Base-by-base conservation (phyloP, 2,329 filamentous ascomycete genomes). In the Hortaea werneckii region DNA sequence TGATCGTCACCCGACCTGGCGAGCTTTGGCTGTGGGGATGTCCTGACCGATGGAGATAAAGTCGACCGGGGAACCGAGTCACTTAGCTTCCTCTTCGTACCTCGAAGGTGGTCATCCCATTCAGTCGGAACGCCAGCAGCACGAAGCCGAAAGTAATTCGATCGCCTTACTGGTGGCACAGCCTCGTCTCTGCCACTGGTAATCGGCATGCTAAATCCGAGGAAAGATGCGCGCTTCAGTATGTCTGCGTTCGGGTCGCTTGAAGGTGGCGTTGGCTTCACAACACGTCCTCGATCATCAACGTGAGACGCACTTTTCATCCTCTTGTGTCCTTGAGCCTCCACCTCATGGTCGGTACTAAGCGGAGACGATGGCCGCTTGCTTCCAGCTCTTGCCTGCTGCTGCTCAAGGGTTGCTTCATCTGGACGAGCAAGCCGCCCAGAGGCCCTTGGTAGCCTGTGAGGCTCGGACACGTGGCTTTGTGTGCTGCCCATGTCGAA, bases 101-200 rank as follows among this genome's bases (percentile, higher is more conserved):
- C 55, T 10, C 55, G 56, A n/a, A n/a, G 8, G 20, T 3, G 2
- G 8, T 41, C n/a, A 44, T 30, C 29, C 45, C 64, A 61, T 46
- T 71, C 66, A 9, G 32, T 35, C 8, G 8, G 9, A 40, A 75
- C 59, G 6, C 73, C 74, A 53, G 69, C 59, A 1, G 72, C 71
- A 44, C 72, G 71, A 29, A 76, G 61, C 38, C 65, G 61, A 61
- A 76, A 77, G 57, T 73, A 77, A 42, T 71, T 70, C 0, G 71
- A 69, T 28, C 68, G 69, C n/a, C 48, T 44, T 32, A 41, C 41
- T 10, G 49, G 40, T 20, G 37, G 66, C 55, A 34, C 58, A 56
- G 28, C 41, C n/a, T 50, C 56, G 4, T 9, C 32, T 9, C 32
- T 9, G 8, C n/a, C 32, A n/a, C 9, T n/a, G 8, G 32, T 35